Base-by-base conservation (phyloP, 75 land plant genomes). In the Selaginella moellendorffii region DNA sequence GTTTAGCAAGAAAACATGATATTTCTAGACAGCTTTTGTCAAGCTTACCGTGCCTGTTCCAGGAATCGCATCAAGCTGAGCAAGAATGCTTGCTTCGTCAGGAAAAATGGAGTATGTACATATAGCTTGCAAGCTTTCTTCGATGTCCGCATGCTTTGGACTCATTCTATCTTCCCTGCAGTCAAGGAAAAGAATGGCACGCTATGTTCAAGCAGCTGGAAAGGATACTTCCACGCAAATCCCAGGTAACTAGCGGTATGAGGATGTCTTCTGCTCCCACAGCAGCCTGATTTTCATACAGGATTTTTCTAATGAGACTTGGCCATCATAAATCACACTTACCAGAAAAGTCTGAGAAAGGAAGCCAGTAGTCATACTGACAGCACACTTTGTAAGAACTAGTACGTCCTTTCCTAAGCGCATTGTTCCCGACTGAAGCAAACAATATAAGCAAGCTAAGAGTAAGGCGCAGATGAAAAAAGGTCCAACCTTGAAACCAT, bases 31-130 rank as follows among this genome's bases (percentile, higher is more conserved):
- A 46, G 51, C 51, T 18, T 46, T 10, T n/a, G n/a, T n/a, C n/a
- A n/a, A 19, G n/a, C 59, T 21, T 56, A 56, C 59, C 5, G 59
- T 56, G 8, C 59, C 59, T 19, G 59, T 56, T 56, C 59, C 59
- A 56, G 59, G 59, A 56, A 56, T 56, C 2, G 59, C 59, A 8
- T 56, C 59, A 8, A 56, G 24, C 24, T 56, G 59, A 56, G 59
- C 59, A 9, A 56, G 19, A 56, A 56, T 56, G 59, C 59, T 56
- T 21, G 59, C 59, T 56, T 56, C 59, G 24, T 56, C 59, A 8
- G 59, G 59, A n/a, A 56, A 56, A 56, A 56, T 56, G 21, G 59
- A 56, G n/a, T 56, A 56, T 2, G 21, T 56, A n/a, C 59, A 56
- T 2, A 56, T 56, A 8, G 59, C 59, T 25, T 56, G 59, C 59